A percentile compares a stretch with the other conserved stretches of the same genome.
Evolutionary conservation across 129 eudicot genomes (phyloP).

Genomic region (Solidago caesia): DNA sequence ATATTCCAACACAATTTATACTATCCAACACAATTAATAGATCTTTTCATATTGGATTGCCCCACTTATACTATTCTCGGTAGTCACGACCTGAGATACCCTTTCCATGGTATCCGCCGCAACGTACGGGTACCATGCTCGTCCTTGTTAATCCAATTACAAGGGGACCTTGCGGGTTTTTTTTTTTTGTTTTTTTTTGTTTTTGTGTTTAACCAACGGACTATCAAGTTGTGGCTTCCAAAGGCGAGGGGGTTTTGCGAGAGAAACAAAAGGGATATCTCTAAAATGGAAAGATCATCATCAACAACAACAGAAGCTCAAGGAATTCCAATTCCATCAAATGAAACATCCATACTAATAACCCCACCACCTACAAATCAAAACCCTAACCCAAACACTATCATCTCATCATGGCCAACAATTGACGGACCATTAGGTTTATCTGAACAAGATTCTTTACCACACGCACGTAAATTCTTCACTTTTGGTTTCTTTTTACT

Average conservation of each 20-base stretch:
- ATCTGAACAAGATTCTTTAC: constrained; percentile 62
- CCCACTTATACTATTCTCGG: too few relatives aligned
- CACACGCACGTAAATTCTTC: constrained; percentile 69
- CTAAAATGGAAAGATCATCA: constrained; percentile 37
- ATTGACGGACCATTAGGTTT: constrained; percentile 90
- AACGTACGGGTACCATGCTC: too few relatives aligned
- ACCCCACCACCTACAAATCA: neutral
- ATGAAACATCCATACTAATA: constrained; percentile 34
- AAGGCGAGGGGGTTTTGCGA: neutral
- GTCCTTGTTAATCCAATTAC: too few relatives aligned
- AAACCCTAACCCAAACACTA: constrained; percentile 17
- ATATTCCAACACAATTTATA: too few relatives aligned
- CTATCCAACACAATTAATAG: too few relatives aligned
- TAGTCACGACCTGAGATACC: too few relatives aligned
- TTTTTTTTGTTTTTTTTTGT: too few relatives aligned
- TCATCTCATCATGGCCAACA: constrained; percentile 59
- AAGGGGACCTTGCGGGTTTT: too few relatives aligned
- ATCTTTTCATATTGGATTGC: too few relatives aligned
- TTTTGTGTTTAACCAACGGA: too few relatives aligned
- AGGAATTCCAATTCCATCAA: neutral
- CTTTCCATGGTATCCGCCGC: too few relatives aligned
- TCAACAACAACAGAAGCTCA: neutral
- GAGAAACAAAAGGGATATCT: constrained; percentile 11
- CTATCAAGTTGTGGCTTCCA: too few relatives aligned
- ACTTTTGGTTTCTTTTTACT: constrained; percentile 68